Percentiles rank a stretch among this genome's conserved stretches.
phyloP scores from a whole-genome alignment of 176 grass and related monocot species.

The Triticum dicoccoides region DNA sequence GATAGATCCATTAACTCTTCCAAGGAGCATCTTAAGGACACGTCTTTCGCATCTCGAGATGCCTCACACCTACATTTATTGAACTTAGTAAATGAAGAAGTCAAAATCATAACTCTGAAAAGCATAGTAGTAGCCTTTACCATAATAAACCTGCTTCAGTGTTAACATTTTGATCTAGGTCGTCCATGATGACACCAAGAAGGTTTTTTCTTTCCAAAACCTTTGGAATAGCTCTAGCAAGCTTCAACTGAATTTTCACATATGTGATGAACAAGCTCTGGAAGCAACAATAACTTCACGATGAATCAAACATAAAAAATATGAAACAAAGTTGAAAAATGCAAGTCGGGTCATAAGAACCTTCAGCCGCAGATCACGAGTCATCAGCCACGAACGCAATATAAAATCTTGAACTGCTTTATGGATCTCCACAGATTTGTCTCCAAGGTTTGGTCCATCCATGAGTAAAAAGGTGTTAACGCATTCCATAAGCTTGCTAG shows the following conservation, averaged over 20 bases:
- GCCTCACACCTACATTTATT: slow-evolving; percentile 59
- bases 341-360: slow-evolving; percentile 35
- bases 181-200: slow-evolving; percentile 72
- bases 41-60: slow-evolving; percentile 72
- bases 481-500: slow-evolving; percentile 87
- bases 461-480: slow-evolving; percentile 77
- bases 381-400: slow-evolving; percentile 63
- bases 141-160: slow-evolving; percentile 40
- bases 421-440: slow-evolving; percentile 71
- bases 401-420: slow-evolving; percentile 67
- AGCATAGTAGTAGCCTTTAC: slow-evolving; percentile 24
- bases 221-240: slow-evolving; percentile 53
- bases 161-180: slow-evolving; percentile 66
- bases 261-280: slow-evolving; percentile 83
- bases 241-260: slow-evolving; percentile 62
- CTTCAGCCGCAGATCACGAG: slow-evolving; percentile 75
- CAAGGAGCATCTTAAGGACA: slow-evolving; percentile 51
- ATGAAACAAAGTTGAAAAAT: slow-evolving; percentile 17
- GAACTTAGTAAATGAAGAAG: slow-evolving; percentile 20
- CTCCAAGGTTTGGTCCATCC: slow-evolving; percentile 89
- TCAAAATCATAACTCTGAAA: slow-evolving; percentile 10
- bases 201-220: slow-evolving; percentile 62
- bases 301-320: slow-evolving; percentile 34
- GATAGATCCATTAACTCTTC: slow-evolving; percentile 82
- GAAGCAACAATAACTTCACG: slow-evolving; percentile 22